phyloP scores from a whole-genome alignment of 2,329 filamentous ascomycete genomes.

The Ceratocystis eucalypticola region DNA sequence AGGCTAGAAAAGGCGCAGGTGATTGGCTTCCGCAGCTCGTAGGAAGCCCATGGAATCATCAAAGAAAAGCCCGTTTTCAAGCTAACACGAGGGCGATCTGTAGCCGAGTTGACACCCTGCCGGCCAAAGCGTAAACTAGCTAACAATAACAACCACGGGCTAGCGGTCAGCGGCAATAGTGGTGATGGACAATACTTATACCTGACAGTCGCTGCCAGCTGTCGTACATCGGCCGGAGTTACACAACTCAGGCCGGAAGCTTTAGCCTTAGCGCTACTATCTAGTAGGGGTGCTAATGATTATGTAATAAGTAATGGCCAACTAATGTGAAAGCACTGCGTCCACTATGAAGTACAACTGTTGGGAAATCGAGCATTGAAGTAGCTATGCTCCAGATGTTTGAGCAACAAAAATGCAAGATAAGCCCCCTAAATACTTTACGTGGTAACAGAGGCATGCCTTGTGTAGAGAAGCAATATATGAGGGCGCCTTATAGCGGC shows the following conservation, averaged over 20 bases:
- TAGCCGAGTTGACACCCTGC: background rate
- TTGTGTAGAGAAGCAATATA: no score
- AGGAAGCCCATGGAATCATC: background rate
- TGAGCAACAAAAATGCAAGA: no score
- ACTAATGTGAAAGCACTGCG: no score
- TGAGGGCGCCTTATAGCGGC: no score
- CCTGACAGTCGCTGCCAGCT: background rate
- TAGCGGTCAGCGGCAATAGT: background rate
- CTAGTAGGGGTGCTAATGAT: background rate
- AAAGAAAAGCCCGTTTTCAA: background rate
- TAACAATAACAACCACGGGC: background rate
- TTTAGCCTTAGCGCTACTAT: background rate
- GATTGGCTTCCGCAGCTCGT: background rate
- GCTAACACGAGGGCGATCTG: background rate
- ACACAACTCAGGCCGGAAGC: background rate
- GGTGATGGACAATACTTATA: background rate
- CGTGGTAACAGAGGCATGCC: no score
- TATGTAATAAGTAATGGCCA: no score
- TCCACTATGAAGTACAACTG: no score
- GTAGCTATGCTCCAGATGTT: no score
- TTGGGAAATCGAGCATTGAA: no score
- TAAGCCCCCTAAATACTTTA: no score
- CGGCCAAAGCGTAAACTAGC: background rate
- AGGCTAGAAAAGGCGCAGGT: background rate
- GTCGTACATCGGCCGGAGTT: background rate